Evolutionary conservation across 108 stramenopile species (phyloP).

Genomic region (Nannochloropsis salina): DNA sequence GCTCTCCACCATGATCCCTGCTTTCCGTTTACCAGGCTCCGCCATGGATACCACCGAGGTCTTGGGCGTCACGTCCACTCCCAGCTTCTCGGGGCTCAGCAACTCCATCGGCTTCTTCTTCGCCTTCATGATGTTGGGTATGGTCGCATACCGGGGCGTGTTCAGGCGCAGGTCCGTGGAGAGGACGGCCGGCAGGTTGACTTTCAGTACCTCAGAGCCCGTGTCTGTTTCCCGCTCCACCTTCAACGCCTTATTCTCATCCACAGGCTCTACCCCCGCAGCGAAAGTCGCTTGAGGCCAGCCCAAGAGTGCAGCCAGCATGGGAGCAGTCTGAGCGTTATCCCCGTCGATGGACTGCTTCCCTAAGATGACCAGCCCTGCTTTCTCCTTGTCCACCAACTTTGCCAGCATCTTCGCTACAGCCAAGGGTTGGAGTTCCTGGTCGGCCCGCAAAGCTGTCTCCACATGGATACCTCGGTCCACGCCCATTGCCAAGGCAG

Average conservation of each 20-base stretch:
- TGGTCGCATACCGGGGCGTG: conserved; percentile 95
- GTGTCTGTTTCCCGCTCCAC: conserved; percentile 97
- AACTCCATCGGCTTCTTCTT: conserved; percentile 96
- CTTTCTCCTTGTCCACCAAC: conserved; percentile 50
- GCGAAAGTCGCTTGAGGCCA: conserved; percentile 97
- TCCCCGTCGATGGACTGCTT: conserved; percentile 97
- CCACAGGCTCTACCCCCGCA: conserved; percentile 61
- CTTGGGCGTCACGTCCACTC: conserved; percentile 70
- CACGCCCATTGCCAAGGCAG: conserved; percentile 67
- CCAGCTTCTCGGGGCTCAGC: conserved; percentile 70
- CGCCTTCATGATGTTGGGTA: conserved; percentile 99
- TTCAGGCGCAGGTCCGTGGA: conserved; percentile 97
- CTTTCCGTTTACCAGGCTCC: conserved; percentile 85
- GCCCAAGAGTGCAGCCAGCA: conserved; percentile 87
- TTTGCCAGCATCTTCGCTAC: conserved; percentile 63
- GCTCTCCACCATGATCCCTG: conserved; percentile 81
- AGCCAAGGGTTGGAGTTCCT: conserved; percentile 90
- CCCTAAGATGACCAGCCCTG: conserved; percentile 84
- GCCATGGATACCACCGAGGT: conserved; percentile 76
- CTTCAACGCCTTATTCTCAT: conserved; percentile 44
- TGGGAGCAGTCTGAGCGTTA: conserved; percentile 56
- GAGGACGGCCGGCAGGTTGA: conserved; percentile 81
- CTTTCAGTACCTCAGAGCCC: conserved; percentile 58
- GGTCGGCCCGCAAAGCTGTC: conserved; percentile 86
- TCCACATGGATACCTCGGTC: conserved; percentile 77